Evolutionary conservation across 768 basidiomycete genomes (phyloP).

Genomic region (Boletus rufocinnamomeus): DNA sequence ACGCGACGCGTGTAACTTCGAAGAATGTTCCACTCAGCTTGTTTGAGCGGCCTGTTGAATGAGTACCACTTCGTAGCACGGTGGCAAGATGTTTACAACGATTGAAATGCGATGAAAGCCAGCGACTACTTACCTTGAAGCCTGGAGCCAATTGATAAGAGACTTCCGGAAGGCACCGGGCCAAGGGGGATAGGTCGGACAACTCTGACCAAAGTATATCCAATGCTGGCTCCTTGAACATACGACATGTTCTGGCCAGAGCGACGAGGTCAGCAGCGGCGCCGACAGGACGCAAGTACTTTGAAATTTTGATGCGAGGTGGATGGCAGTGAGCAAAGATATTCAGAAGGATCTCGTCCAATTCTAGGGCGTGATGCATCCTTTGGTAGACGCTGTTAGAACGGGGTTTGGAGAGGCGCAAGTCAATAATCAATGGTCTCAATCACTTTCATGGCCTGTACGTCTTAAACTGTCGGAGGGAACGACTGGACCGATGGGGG

Average conservation of each 20-base stretch:
- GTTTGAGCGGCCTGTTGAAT: not conserved
- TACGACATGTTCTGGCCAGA: not conserved
- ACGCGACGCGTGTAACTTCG: not conserved
- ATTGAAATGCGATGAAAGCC: not conserved
- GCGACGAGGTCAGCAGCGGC: not conserved
- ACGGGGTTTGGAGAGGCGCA: not conserved
- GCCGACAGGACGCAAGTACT: not conserved
- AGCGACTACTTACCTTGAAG: not conserved
- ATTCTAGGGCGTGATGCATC: not conserved
- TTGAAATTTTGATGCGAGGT: not conserved
- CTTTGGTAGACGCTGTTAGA: not conserved
- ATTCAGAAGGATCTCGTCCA: not conserved
- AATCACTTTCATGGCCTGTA: not conserved
- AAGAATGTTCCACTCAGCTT: not conserved
- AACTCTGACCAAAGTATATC: not conserved
- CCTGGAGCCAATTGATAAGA: not conserved
- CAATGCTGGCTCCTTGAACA: not conserved
- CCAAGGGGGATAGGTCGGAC: not conserved
- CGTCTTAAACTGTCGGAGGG: not conserved
- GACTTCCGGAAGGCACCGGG: not conserved
- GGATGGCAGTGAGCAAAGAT: not conserved
- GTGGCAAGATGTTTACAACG: not conserved
- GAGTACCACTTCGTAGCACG: not conserved
- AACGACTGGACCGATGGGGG: not conserved
- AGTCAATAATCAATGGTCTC: not conserved